phyloP scores from a whole-genome alignment of 495 filamentous ascomycete genomes.

The Symbiotaphrina buchneri region DNA sequence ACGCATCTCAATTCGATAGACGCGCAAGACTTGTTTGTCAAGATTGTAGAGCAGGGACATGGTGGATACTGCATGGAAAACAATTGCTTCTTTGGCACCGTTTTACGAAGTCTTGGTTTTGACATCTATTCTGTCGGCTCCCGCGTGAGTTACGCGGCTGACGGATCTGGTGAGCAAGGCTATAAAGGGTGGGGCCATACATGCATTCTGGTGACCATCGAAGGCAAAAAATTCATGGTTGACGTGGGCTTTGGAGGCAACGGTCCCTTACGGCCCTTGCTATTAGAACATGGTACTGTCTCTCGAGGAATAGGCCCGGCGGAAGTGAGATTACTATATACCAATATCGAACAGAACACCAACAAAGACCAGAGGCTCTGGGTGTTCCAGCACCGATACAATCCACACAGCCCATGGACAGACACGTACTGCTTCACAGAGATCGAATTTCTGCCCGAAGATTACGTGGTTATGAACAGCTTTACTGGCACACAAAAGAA shows the following conservation, averaged over 20 bases:
- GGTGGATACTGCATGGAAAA: constrained; percentile 68
- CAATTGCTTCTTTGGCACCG: constrained; percentile 39
- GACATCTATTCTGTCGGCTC: constrained; percentile 26
- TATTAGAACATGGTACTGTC: constrained; percentile 17
- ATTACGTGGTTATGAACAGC: constrained; percentile 45
- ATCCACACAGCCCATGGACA: constrained; percentile 22
- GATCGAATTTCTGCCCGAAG: constrained; percentile 34
- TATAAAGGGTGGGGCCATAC: constrained; percentile 32
- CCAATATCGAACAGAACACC: constrained; percentile 22
- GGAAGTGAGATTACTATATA: constrained; percentile 22
- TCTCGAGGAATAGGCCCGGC: constrained; percentile 22
- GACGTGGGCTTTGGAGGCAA: constrained; percentile 55
- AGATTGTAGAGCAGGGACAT: constrained; percentile 34
- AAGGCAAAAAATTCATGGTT: constrained; percentile 25
- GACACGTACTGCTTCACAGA: constrained; percentile 35
- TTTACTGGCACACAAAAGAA: constrained; percentile 21
- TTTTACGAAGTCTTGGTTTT: constrained; percentile 41
- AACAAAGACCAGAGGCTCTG: constrained; percentile 25
- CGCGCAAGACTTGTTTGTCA: constrained; percentile 33
- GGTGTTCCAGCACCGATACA: constrained; percentile 38
- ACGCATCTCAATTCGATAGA: constrained; percentile 28
- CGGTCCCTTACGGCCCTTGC: constrained; percentile 31
- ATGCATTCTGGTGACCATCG: constrained; percentile 40
- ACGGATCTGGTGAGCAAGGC: constrained; percentile 11
- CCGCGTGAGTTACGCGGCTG: constrained; percentile 10